A percentile compares a stretch with the other conserved stretches of the same genome.
phyloP scores from a whole-genome alignment of 2,329 filamentous ascomycete genomes.

The Mycocentrospora acerina region DNA sequence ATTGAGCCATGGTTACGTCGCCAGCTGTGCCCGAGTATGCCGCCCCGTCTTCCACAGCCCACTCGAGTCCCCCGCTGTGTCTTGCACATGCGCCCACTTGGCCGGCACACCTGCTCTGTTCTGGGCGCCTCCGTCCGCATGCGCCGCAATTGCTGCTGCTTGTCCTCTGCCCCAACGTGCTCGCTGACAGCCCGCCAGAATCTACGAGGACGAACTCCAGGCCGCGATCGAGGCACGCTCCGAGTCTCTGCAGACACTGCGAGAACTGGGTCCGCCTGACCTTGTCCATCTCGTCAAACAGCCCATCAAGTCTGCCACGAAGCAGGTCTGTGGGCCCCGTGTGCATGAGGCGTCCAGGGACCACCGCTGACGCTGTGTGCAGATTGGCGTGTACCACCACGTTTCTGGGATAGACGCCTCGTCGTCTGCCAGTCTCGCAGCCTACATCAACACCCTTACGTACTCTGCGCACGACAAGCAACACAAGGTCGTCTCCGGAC shows the following conservation, averaged over 20 bases:
- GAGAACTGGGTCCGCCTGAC: conserved; percentile 93
- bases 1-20: conserved; percentile 44
- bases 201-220: conserved; percentile 90
- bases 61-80: no score
- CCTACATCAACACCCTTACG: conserved; percentile 97
- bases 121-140: background rate
- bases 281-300: conserved; percentile 91
- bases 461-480: conserved; percentile 83
- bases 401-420: conserved; percentile 96
- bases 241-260: conserved; percentile 79
- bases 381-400: conserved; percentile 96
- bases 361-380: conserved; percentile 10
- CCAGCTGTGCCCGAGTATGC: conserved; percentile 48
- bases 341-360: conserved; percentile 4
- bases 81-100: background rate
- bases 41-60: no score
- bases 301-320: conserved; percentile 58
- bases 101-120: background rate
- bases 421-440: conserved; percentile 92
- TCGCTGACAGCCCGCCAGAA: conserved; percentile 55
- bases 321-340: conserved; percentile 51
- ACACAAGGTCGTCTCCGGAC: conserved; percentile 87
- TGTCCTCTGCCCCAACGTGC: background rate
- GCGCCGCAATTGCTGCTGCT: no score
- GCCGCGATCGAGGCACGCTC: conserved; percentile 91